Evolutionary conservation across 164 flowering plant genomes (phyloP), one percentile per base, ranked within the genome.

Genomic region (Amborella trichopoda): DNA sequence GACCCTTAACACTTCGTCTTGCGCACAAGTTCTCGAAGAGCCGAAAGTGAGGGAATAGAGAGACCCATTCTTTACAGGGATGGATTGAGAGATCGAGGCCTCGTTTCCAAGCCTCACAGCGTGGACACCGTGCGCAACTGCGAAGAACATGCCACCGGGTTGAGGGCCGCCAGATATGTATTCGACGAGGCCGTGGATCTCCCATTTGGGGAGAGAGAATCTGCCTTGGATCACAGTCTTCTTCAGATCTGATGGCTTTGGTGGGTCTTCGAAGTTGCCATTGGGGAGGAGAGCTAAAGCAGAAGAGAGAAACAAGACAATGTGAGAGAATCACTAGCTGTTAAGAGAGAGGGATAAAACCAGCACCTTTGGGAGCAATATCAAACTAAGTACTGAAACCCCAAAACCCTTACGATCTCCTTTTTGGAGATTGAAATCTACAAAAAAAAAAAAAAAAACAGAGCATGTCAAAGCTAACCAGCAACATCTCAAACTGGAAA

Each of bases 81-180:
- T 54, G 4, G 68, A 63, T 52, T 91, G 96, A 23, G 93, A 76
- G 50, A 87, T 72, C 0, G 88, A 73, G 48, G 98, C 98, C 46
- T 90, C 87, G 40, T 90, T 90, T 9, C 98, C 98, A 11, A 90
- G 94, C 67, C 94, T 75, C 6, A 86, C 75, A 3, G 96, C 95
- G 25, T 83, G 94, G 43, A 71, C 69, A 0, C 91, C 98, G 21
- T 77, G 94, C 4, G 87, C 72, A 3, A 91, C 96, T 0, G 77
- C 51, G 44, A 74, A 86, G 74, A 44, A 86, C 87, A 90, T 79
- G 26, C 96, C 96, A 0, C 89, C 90, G 0, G 91, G 83, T 52
- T 90, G 95, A 0, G 87, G 94, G 19, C 96, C 98, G 11, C 83
- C 89, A 11, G 73, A 54, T 62, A 90, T 80, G 78, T 79, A 90